Percentiles rank a stretch among this genome's conserved stretches.
phyloP scores from a whole-genome alignment of 257 asterid species.

The Solanum bukasovii region DNA sequence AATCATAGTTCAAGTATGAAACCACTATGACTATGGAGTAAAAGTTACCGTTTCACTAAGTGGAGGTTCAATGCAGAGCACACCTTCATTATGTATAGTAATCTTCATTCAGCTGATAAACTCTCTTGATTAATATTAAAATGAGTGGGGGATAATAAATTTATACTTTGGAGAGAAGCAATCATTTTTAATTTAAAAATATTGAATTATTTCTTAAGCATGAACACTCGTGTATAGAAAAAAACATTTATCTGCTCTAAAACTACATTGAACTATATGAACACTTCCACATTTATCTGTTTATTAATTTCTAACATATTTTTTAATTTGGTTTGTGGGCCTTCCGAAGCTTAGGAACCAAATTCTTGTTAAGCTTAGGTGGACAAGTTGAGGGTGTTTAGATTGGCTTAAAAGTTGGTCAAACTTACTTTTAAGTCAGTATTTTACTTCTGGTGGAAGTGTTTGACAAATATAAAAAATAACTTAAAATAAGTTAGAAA shows the following conservation, averaged over 20 bases:
- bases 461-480: not conserved
- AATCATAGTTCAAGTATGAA: too few species aligned
- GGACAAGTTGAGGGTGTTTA: not conserved
- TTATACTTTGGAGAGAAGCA: not conserved
- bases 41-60: too few species aligned
- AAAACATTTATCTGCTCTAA: not conserved
- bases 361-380: not conserved
- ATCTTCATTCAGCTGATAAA: too few species aligned
- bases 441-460: accelerated
- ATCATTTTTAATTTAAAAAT: not conserved
- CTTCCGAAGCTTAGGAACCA: not conserved
- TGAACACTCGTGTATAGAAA: not conserved
- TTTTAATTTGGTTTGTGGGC: not conserved
- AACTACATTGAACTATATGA: not conserved
- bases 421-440: accelerated
- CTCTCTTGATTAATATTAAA: too few species aligned
- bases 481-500: too few species aligned
- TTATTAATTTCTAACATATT: not conserved
- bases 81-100: too few species aligned
- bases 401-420: too few species aligned
- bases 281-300: not conserved
- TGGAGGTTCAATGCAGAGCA: too few species aligned
- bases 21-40: too few species aligned
- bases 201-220: not conserved
- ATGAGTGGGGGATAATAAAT: not conserved